These are phyloP conservation scores for Linaria vulgaris DNA, from an alignment of 257 asterid genomes.

Conservation along the genomic window DNA sequence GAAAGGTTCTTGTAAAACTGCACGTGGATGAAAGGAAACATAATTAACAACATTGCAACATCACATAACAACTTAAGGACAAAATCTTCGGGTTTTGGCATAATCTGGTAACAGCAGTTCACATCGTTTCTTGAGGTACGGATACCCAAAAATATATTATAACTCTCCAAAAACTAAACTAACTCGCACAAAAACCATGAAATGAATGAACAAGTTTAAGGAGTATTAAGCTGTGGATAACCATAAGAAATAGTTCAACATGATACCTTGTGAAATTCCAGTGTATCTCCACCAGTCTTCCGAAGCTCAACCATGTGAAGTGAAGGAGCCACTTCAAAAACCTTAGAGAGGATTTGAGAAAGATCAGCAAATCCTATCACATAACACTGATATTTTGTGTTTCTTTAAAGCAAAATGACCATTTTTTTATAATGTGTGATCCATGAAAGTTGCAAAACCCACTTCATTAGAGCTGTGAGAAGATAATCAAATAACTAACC, in stretches of 20 bases:
- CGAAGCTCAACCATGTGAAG: conserved; percentile 65
- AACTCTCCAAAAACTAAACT: too few relatives aligned
- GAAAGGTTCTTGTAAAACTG: conserved; percentile 68
- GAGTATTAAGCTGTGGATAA: neutral
- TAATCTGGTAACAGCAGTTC: neutral
- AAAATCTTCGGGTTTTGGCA: too few relatives aligned
- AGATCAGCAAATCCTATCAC: neutral
- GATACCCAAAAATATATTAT: too few relatives aligned
- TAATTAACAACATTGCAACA: neutral
- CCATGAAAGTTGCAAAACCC: too few relatives aligned
- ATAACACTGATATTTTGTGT: neutral
- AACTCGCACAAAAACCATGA: too few relatives aligned
- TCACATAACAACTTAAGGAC: neutral
- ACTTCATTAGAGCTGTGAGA: neutral
- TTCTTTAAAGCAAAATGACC: neutral
- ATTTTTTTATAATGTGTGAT: too few relatives aligned
- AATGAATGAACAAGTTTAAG: too few relatives aligned
- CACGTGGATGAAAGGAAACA: neutral
- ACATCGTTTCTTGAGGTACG: neutral
- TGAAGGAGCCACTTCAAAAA: conserved; percentile 65
- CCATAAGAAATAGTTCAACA: neutral
- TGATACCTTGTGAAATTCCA: conserved; percentile 70
- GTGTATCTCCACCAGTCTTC: conserved; percentile 71
- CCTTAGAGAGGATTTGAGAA: conserved; percentile 29
- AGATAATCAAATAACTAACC: neutral